Conservation (phyloP, 352 stramenopile genomes). For the Thraustotheca clavata region DNA sequence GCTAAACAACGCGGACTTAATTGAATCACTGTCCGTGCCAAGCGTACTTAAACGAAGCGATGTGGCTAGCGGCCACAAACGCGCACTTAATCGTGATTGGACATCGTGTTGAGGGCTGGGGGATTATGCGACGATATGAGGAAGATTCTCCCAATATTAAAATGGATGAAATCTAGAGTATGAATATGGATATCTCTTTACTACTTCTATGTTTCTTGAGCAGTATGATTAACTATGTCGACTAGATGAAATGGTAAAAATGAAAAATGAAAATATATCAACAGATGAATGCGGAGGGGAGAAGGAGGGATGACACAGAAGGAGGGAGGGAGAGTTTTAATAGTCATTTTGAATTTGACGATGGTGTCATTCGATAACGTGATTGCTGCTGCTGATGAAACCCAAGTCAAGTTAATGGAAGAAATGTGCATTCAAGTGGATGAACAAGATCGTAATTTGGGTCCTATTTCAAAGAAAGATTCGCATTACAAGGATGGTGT, state of each 20-base stretch:
- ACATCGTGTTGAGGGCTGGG: neutral
- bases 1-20: no score
- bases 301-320: neutral
- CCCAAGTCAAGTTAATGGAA: conserved; percentile 87
- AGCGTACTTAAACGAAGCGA: conserved; percentile 4
- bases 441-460: conserved; percentile 66
- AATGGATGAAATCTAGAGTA: no score
- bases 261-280: neutral
- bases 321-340: neutral
- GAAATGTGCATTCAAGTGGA: conserved; percentile 87
- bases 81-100: neutral
- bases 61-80: neutral
- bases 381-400: conserved; percentile 51
- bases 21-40: no score
- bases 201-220: no score
- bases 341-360: neutral
- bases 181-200: no score
- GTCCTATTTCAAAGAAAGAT: conserved; percentile 84
- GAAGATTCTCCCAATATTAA: no score
- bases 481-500: conserved; percentile 67
- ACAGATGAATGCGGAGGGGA: neutral
- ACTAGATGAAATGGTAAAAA: no score
- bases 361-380: conserved; percentile 46
- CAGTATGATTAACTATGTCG: no score
- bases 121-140: conserved; percentile 3